Evolutionary conservation across 1,284 basidiomycete genomes (phyloP).

Genomic region (Marasmius fiardii): DNA sequence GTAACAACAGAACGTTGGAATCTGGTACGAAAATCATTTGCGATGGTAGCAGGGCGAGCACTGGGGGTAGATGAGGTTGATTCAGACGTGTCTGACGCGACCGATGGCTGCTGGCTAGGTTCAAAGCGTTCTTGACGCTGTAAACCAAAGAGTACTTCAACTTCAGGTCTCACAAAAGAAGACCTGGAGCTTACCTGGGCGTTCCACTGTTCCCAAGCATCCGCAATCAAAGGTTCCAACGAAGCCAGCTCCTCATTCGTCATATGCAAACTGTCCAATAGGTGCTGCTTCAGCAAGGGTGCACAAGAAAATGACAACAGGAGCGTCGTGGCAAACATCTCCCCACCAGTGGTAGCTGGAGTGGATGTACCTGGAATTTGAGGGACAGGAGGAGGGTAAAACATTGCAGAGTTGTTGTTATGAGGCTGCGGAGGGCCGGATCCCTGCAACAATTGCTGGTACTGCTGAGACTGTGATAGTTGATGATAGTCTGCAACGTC

Average conservation of each 20-base stretch:
- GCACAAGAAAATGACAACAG: constrained; percentile 70
- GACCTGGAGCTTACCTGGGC: constrained; percentile 51
- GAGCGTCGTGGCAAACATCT: constrained; percentile 70
- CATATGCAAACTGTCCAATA: constrained; percentile 68
- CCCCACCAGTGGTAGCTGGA: constrained; percentile 49
- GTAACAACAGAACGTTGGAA: constrained; percentile 65
- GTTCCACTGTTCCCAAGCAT: constrained; percentile 82
- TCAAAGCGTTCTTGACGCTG: constrained; percentile 66
- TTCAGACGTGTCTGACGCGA: constrained; percentile 24
- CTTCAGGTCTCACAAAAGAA: not conserved
- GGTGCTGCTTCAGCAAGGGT: constrained; percentile 67
- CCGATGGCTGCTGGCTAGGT: constrained; percentile 30
- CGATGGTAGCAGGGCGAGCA: constrained; percentile 28
- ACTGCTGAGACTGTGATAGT: not conserved
- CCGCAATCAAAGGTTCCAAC: constrained; percentile 73
- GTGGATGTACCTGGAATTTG: constrained; percentile 41
- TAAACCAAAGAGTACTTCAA: not conserved
- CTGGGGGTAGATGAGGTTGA: constrained; percentile 21
- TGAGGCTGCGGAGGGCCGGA: not conserved
- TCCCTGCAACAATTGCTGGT: constrained; percentile 21
- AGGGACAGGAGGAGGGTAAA: constrained; percentile 15
- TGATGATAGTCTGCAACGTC: not conserved
- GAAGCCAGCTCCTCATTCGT: constrained; percentile 74
- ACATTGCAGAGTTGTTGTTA: not conserved
- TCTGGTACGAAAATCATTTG: constrained; percentile 63